Evolutionary conservation across 257 asterid genomes (phyloP).

Genomic region (Plantago elongata): DNA sequence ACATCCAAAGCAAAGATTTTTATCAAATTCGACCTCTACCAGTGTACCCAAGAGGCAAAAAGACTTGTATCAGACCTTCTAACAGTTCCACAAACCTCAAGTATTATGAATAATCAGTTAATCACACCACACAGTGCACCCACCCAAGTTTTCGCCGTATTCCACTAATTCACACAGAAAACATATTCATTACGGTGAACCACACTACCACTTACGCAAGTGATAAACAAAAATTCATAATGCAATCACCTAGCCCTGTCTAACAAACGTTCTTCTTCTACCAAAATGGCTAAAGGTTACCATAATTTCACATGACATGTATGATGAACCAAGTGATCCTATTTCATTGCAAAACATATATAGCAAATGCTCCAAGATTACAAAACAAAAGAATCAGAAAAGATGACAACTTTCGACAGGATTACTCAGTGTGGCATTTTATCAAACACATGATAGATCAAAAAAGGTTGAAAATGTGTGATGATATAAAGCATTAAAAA

Average conservation of each 20-base stretch:
- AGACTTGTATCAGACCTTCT: not conserved
- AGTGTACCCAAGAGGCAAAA: slow-evolving; percentile 6
- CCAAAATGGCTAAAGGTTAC: not conserved
- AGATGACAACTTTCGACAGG: not conserved
- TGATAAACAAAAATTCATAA: no score
- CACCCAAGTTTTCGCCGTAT: no score
- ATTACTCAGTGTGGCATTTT: slow-evolving; percentile 26
- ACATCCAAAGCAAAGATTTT: not conserved
- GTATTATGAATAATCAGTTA: no score
- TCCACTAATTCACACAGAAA: no score
- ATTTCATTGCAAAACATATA: not conserved
- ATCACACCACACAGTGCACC: no score
- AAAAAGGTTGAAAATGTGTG: no score
- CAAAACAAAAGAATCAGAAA: not conserved
- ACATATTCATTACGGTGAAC: no score
- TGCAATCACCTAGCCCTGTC: not conserved
- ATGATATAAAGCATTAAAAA: not conserved
- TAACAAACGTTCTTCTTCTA: not conserved
- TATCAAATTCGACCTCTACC: not conserved
- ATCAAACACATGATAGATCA: slow-evolving; percentile 34
- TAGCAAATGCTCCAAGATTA: not conserved
- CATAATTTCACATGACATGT: not conserved
- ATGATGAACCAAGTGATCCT: not conserved
- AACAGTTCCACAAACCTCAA: no score
- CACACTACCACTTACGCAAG: no score